Percentiles rank a stretch among this genome's conserved stretches.
Evolutionary conservation across 2,329 filamentous ascomycete genomes (phyloP).

Genomic region (Rhynchosporium graminicola): DNA sequence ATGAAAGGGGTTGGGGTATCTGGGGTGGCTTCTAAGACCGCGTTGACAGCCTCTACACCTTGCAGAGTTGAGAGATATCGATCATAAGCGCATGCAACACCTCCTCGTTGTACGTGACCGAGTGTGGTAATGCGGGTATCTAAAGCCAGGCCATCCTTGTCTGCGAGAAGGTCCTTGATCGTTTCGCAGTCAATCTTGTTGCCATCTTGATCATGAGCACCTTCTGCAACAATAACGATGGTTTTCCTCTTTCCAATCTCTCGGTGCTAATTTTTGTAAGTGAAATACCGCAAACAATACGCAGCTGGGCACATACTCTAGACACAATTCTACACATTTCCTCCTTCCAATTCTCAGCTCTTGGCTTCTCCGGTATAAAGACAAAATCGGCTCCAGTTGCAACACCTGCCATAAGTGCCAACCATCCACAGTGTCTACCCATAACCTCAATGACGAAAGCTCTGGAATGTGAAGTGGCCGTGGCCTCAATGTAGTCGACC

Average conservation of each 20-base stretch:
- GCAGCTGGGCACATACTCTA: conserved; percentile 51
- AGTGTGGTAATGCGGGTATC: conserved; percentile 95
- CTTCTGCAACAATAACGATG: conserved; percentile 96
- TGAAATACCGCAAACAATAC: not conserved
- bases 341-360: conserved; percentile 81
- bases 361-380: conserved; percentile 94
- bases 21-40: conserved; percentile 84
- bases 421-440: conserved; percentile 96
- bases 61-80: conserved; percentile 90
- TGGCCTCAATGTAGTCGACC: conserved; percentile 96
- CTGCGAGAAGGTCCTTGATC: conserved; percentile 86
- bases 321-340: conserved; percentile 81
- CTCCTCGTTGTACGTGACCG: conserved; percentile 96
- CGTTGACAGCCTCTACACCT: conserved; percentile 90
- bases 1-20: conserved; percentile 93
- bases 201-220: conserved; percentile 81
- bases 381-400: conserved; percentile 95
- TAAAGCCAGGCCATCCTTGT: conserved; percentile 72
- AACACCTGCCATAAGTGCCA: conserved; percentile 94
- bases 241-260: conserved; percentile 91
- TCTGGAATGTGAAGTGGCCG: conserved; percentile 88
- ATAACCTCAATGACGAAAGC: conserved; percentile 99
- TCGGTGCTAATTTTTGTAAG: conserved; percentile 63
- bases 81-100: conserved; percentile 89
- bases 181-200: conserved; percentile 79